Conservation (phyloP, 148 eudicot species). For the Fagopyrum esculentum region DNA sequence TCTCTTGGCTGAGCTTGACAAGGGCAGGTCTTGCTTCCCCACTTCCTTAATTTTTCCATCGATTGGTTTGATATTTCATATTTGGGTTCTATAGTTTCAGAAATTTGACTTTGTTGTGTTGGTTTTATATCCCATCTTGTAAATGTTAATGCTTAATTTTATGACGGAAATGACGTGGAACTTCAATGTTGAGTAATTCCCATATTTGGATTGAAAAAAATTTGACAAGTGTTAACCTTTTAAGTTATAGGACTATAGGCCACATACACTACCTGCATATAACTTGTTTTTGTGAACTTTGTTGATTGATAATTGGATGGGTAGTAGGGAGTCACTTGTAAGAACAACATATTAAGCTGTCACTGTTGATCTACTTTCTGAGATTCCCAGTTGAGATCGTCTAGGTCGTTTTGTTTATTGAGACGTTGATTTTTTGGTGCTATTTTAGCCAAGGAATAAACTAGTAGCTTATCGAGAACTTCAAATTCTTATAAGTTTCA, state of each 20-base stretch:
- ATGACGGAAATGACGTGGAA: not conserved
- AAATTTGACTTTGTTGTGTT: not conserved
- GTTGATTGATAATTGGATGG: not conserved
- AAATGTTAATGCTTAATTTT: not conserved
- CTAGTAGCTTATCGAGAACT: not conserved
- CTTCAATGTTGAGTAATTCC: not conserved
- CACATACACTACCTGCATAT: not conserved
- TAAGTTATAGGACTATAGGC: not conserved
- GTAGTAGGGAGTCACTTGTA: not conserved
- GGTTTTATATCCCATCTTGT: not conserved
- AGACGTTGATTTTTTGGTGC: not conserved
- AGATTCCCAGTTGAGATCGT: not conserved
- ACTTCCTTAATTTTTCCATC: not conserved
- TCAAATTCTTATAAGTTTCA: constrained; percentile 9
- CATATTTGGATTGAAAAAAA: not conserved
- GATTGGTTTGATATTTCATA: not conserved
- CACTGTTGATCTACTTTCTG: not conserved
- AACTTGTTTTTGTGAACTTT: not conserved
- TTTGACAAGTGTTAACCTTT: not conserved
- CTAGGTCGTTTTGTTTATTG: not conserved
- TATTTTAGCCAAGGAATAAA: not conserved
- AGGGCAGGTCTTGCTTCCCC: constrained; percentile 47
- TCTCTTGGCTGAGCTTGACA: constrained; percentile 74
- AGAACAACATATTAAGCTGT: not conserved
- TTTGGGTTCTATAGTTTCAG: not conserved